Percentiles rank a stretch among this genome's conserved stretches.
Evolutionary conservation across 768 basidiomycete species (phyloP).

Genomic region (Austroboletus festivus): DNA sequence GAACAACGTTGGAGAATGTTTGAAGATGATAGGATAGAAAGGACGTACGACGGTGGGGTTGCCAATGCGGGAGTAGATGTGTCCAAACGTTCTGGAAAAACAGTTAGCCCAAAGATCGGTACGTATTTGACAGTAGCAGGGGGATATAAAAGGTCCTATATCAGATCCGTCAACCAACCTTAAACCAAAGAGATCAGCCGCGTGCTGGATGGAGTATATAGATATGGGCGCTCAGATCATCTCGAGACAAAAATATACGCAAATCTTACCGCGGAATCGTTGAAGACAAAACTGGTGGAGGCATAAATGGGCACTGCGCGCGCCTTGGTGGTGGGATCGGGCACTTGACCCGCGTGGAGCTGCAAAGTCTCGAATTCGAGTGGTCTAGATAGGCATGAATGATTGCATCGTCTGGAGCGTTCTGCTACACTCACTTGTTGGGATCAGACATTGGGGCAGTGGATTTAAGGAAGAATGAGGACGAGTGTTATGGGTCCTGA

Average conservation of each 20-base stretch:
- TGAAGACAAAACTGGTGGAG: constrained; percentile 53
- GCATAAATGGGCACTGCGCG: constrained; percentile 65
- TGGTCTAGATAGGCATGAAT: constrained; percentile 15
- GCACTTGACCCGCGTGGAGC: constrained; percentile 57
- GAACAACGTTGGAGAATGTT: background rate
- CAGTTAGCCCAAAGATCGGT: background rate
- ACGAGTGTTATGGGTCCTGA: background rate
- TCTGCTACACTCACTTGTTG: constrained; percentile 15
- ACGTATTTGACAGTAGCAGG: background rate
- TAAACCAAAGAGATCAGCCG: constrained; percentile 51
- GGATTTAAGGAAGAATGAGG: background rate
- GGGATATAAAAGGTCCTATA: background rate
- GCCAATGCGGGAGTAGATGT: constrained; percentile 53
- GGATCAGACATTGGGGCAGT: constrained; percentile 20
- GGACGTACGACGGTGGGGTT: constrained; percentile 53
- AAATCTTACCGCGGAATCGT: constrained; percentile 43
- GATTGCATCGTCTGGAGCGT: background rate
- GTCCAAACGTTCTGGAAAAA: constrained; percentile 38
- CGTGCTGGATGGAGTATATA: constrained; percentile 39
- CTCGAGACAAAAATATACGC: background rate
- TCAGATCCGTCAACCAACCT: constrained; percentile 24
- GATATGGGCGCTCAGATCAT: constrained; percentile 1
- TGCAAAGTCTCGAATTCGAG: constrained; percentile 63
- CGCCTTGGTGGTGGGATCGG: constrained; percentile 53
- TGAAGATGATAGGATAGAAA: background rate